Base-by-base conservation (phyloP, 768 basidiomycete species). In the Termitomyces sp. region DNA sequence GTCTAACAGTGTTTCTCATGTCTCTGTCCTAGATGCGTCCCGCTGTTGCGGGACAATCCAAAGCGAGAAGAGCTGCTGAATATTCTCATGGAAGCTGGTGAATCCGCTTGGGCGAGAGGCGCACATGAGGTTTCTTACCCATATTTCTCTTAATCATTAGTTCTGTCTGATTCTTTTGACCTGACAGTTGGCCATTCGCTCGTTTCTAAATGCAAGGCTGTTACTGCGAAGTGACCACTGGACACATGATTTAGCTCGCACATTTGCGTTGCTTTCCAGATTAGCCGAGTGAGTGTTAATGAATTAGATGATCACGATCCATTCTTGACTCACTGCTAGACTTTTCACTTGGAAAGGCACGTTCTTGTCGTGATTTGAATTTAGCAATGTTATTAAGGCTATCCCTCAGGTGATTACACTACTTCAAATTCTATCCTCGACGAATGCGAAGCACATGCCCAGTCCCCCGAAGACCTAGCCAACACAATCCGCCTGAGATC, bases 51-150 rank as follows among this genome's bases (percentile, higher is more conserved):
- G 19, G 83, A 83, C 29, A 81, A 86, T 63, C 74, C 81, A 0
- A 82, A 82, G 61, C 78, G 85, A 45, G 84, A 84, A 50, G 84
- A 84, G 60, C 65, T 88, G 23, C 66, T 87, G 29, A 75, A 81
- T 55, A 78, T 86, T 25, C 72, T 89, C 9, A 79, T 87, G 19
- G 81, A 86, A 51, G 87, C 87, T 21, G 87, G 86, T 2, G 85
- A 88, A 62, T 83, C 85, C 37, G 86, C 89, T 5, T 83, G 85
- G 76, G 78, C 81, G 8, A 78, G 87, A 51, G 89, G 89, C 23
- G 89, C 89, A 35, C 87, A 89, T 64, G 89, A 90, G 75, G 86
- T 87, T 65, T 47, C 62, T 56, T 17, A 10, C 34, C 23, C 50
- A 23, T 32, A n/a, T 14, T 9, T 19, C 29, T 35, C 17, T 9